Base-by-base conservation (phyloP, 768 basidiomycete species). In the Polyporus arcularius region DNA sequence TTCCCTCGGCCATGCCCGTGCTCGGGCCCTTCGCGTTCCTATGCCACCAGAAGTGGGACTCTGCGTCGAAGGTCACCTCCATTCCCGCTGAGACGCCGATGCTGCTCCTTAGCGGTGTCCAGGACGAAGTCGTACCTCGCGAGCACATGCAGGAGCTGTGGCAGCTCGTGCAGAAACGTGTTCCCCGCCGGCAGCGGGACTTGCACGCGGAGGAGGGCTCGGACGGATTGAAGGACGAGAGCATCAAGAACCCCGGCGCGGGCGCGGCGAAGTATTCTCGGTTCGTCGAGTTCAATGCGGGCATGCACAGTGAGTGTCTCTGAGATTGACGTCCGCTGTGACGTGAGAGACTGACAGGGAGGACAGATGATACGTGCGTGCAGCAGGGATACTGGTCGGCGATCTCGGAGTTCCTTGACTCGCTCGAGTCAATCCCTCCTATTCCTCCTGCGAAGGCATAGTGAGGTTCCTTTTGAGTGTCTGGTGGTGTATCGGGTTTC, bases 11-110 rank as follows among this genome's bases (percentile, higher is more conserved):
- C 15, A 76, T 97, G 38, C 95, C 95, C 6, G 71, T 83, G 35
- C 80, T 95, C 32, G 79, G 83, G 0, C 89, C 87, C 3, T 79
- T 94, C 68, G 77, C 92, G 18, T 89, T 89, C 73, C 82, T 95
- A 12, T 89, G 92, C 65, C 87, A 94, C 68, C 86, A 96, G 72
- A 90, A 88, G 70, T 96, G 94, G 94, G 86, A 93, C 68, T 92
- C 91, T 1, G 82, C 82, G 0, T 79, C 82, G 4, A 85, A 87
- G 69, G 80, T 74, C n/a, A 72, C 70, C 4, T 69, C 80, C 30
- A 86, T 92, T 26, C 88, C 89, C 4, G 74, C 78, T 30, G 78
- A 76, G 3, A 88, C 80, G 3, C 93, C 93, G 0, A 86, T 95
- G 10, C 79, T 97, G 18, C 88, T 96, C 83, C 75, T 98, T 30